These are phyloP conservation scores for Excoecaria agallocha DNA, from an alignment of 345 rosid species.

Conservation along the genomic window DNA sequence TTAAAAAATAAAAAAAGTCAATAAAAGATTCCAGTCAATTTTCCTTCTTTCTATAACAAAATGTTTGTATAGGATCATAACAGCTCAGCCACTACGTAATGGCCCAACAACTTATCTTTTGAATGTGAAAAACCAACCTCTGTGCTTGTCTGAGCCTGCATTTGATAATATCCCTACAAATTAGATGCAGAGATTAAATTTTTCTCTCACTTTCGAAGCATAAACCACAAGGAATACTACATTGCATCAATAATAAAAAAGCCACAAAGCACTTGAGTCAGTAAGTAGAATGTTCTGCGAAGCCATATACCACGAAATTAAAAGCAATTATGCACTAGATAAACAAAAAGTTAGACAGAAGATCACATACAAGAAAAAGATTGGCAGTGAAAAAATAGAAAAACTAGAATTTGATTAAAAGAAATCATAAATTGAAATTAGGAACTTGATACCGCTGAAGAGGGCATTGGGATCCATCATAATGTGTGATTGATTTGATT, in stretches of 20 bases:
- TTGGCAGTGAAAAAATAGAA: not conserved
- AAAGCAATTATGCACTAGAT: not conserved
- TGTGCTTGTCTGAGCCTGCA: not conserved
- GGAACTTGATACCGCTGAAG: conserved; percentile 48
- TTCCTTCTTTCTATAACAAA: not conserved
- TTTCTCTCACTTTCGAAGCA: not conserved
- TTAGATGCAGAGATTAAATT: not conserved
- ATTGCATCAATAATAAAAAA: not conserved
- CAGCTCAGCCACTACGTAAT: not conserved
- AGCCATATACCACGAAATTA: not conserved
- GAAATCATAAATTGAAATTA: not conserved
- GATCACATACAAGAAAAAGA: not conserved
- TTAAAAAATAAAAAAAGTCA: too few relatives aligned
- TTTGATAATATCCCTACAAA: not conserved
- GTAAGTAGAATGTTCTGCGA: not conserved
- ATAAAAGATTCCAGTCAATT: too few relatives aligned
- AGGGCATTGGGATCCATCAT: conserved; percentile 40
- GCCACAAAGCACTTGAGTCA: not conserved
- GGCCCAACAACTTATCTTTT: not conserved
- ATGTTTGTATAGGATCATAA: not conserved
- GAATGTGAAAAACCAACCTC: not conserved
- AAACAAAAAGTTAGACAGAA: too few relatives aligned
- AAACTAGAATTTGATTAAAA: not conserved
- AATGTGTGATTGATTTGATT: not conserved
- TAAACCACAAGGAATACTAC: not conserved